These are phyloP conservation scores for Pleurotus giganteus DNA, from an alignment of 768 basidiomycete species.

Conservation along the genomic window DNA sequence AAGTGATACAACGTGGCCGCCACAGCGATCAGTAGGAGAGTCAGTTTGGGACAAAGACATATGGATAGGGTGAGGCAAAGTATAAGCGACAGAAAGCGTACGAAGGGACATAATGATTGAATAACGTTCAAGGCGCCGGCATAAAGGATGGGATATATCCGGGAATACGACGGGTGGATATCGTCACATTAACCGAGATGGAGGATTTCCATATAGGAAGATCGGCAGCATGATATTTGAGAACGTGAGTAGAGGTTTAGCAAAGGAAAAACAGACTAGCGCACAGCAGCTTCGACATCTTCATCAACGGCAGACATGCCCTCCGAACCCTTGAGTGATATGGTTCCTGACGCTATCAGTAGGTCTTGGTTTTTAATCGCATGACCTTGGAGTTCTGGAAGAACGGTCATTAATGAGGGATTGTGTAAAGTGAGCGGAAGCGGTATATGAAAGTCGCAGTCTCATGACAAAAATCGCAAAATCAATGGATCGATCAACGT, in stretches of 20 bases:
- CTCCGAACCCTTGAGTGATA: constrained; percentile 80
- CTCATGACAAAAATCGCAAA: constrained; percentile 21
- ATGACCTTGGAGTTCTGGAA: constrained; percentile 89
- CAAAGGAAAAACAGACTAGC: constrained; percentile 30
- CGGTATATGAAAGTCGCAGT: constrained; percentile 12
- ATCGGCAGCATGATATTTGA: constrained; percentile 8
- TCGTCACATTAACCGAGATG: not conserved
- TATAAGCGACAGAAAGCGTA: constrained; percentile 1
- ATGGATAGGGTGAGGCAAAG: not conserved
- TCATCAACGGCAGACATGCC: constrained; percentile 85
- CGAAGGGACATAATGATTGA: not conserved
- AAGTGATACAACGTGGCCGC: not conserved
- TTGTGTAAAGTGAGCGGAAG: constrained; percentile 6
- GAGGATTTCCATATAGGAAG: not conserved
- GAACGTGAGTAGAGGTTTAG: constrained; percentile 13
- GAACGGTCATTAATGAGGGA: constrained; percentile 1
- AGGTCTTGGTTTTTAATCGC: constrained; percentile 97
- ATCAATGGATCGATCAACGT: constrained; percentile 11
- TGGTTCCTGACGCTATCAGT: constrained; percentile 83
- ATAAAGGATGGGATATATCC: not conserved
- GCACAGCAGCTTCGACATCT: constrained; percentile 82
- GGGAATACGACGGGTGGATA: constrained; percentile 5
- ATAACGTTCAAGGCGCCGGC: not conserved
- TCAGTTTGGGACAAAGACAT: not conserved
- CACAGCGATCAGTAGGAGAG: not conserved